These are phyloP conservation scores for Paramyrothecium roridum DNA, from an alignment of 2,329 filamentous ascomycete species.

Conservation along the genomic window DNA sequence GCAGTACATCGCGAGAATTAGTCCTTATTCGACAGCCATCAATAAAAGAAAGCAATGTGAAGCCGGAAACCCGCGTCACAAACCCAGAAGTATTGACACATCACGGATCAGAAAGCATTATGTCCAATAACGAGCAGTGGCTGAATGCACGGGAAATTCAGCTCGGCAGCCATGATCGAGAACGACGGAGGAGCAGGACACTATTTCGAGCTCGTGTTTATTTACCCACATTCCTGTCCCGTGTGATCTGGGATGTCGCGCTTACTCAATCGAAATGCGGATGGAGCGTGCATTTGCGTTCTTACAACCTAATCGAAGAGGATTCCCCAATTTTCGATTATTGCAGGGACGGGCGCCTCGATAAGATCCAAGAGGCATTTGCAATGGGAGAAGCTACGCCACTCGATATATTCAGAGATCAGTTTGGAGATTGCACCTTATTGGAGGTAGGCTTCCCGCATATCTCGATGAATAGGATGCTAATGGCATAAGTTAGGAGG, in stretches of 20 bases:
- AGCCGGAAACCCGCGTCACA: background rate
- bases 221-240: background rate
- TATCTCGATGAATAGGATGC: too few relatives aligned
- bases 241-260: background rate
- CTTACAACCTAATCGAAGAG: background rate
- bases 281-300: background rate
- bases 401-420: background rate
- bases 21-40: background rate
- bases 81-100: background rate
- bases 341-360: background rate
- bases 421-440: background rate
- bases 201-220: background rate
- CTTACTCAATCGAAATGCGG: background rate
- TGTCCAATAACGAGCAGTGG: background rate
- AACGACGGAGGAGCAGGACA: background rate
- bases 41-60: background rate
- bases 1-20: background rate
- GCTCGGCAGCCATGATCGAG: background rate
- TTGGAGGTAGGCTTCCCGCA: background rate
- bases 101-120: background rate
- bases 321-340: background rate
- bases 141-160: background rate
- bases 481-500: background rate
- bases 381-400: background rate
- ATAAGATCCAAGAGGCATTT: background rate